Conservation (phyloP, 208 protist species). For the Acanthamoeba culbertsoni region DNA sequence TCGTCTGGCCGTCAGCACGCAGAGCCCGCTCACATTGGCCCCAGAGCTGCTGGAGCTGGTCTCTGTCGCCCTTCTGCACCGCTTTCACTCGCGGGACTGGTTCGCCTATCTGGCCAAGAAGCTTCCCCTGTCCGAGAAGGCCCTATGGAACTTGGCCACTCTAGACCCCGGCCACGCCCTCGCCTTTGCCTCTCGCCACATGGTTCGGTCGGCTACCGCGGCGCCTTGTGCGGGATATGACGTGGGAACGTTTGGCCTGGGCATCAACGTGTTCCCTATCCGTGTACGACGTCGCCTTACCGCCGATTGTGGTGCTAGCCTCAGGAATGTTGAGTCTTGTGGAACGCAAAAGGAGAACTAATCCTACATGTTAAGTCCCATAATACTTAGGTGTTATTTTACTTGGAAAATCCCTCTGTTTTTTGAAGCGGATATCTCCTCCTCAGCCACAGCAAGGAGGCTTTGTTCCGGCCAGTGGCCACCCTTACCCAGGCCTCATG, state of each 20-base stretch:
- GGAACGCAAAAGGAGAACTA: no score
- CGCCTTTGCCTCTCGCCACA: conserved; percentile 6
- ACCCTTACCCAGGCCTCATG: no score
- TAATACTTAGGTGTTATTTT: no score
- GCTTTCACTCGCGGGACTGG: conserved; percentile 63
- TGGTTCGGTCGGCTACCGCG: neutral
- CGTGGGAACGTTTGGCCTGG: neutral
- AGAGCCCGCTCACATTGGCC: conserved; percentile 43
- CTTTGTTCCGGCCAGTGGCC: no score
- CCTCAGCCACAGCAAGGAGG: no score
- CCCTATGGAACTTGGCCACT: neutral
- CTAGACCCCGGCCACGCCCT: neutral
- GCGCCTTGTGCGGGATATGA: neutral
- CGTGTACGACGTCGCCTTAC: neutral
- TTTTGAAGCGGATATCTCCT: no score
- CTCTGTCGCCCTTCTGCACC: conserved; percentile 53
- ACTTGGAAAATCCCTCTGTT: no score
- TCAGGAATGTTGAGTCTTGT: neutral
- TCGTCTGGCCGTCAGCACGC: conserved; percentile 50
- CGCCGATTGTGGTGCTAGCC: neutral
- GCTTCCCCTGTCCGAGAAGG: conserved; percentile 3
- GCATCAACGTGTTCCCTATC: neutral
- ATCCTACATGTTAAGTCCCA: no score
- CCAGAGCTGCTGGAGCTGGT: conserved; percentile 63
- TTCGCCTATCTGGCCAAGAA: conserved; percentile 59